phyloP scores from a whole-genome alignment of 495 filamentous ascomycete genomes.

The Penicillium nucicola region DNA sequence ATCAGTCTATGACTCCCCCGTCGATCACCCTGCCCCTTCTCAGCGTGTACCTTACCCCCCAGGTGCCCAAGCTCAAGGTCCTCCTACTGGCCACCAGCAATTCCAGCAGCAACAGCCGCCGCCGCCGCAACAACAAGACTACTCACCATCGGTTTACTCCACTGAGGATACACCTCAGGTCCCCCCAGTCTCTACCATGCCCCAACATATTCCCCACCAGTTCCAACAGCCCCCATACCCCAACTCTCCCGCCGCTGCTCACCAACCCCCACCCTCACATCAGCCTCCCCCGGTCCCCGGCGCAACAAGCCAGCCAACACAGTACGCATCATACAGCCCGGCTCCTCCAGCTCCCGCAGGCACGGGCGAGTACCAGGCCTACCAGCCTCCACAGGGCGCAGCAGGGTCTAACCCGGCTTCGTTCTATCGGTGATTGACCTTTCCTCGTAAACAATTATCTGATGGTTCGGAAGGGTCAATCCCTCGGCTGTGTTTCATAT shows the following conservation, averaged over 20 bases:
- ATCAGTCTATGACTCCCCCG: slow-evolving; percentile 78
- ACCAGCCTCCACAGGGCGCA: slow-evolving; percentile 39
- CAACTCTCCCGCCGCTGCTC: slow-evolving; percentile 32
- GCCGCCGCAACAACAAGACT: slow-evolving; percentile 40
- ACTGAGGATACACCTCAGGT: slow-evolving; percentile 49
- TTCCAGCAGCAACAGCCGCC: slow-evolving; percentile 37
- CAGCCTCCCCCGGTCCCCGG: slow-evolving; percentile 42
- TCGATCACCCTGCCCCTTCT: slow-evolving; percentile 40
- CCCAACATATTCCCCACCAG: slow-evolving; percentile 27
- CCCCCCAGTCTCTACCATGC: slow-evolving; percentile 26
- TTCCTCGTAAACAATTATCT: background rate
- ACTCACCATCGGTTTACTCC: slow-evolving; percentile 58
- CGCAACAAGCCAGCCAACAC: slow-evolving; percentile 38
- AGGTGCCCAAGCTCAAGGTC: slow-evolving; percentile 31
- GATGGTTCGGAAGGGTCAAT: slow-evolving; percentile 1
- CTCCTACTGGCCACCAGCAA: slow-evolving; percentile 37
- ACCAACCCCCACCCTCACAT: slow-evolving; percentile 49
- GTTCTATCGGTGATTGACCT: slow-evolving; percentile 36
- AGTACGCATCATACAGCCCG: slow-evolving; percentile 39
- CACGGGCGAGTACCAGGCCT: slow-evolving; percentile 49
- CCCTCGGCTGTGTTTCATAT: background rate
- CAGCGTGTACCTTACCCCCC: slow-evolving; percentile 48
- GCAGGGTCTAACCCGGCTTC: slow-evolving; percentile 40
- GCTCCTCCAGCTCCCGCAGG: slow-evolving; percentile 31
- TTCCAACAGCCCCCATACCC: slow-evolving; percentile 45